Percentiles rank a stretch among this genome's conserved stretches.
Evolutionary conservation across 441 rosid species (phyloP).

Genomic region (Biscutella laevigata): DNA sequence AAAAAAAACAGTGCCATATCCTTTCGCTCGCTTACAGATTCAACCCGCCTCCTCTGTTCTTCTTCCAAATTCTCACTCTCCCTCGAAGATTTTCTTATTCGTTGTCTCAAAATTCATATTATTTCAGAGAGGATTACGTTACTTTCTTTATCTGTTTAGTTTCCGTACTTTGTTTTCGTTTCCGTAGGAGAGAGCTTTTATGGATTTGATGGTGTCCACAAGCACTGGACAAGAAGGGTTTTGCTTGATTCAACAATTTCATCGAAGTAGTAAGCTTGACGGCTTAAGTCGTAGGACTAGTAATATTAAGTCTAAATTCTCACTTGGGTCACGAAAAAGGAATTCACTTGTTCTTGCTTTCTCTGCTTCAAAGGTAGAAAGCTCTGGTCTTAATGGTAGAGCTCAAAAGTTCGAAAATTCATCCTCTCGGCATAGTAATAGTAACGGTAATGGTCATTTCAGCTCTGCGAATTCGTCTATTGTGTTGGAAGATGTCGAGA

Average conservation of each 20-base stretch:
- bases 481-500: constrained; percentile 45
- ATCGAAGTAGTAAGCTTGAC: constrained; percentile 26
- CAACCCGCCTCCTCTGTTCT: constrained; percentile 22
- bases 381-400: constrained; percentile 37
- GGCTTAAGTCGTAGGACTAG: constrained; percentile 18
- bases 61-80: constrained; percentile 4
- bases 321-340: constrained; percentile 30
- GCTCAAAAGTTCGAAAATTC: constrained; percentile 27
- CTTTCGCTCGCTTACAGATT: constrained; percentile 11
- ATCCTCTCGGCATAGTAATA: constrained; percentile 29
- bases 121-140: neutral
- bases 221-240: constrained; percentile 45
- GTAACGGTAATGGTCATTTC: constrained; percentile 34
- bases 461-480: constrained; percentile 24
- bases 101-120: neutral
- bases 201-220: constrained; percentile 43
- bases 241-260: constrained; percentile 37
- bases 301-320: constrained; percentile 7
- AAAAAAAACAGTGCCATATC: constrained; percentile 22
- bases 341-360: constrained; percentile 24
- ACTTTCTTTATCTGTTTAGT: neutral
- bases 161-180: neutral
- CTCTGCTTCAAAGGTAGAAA: constrained; percentile 38
- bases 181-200: constrained; percentile 7
- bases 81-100: neutral